Evolutionary conservation across 2,329 filamentous ascomycete species (phyloP).

Genomic region (Gnomoniopsis sp.): DNA sequence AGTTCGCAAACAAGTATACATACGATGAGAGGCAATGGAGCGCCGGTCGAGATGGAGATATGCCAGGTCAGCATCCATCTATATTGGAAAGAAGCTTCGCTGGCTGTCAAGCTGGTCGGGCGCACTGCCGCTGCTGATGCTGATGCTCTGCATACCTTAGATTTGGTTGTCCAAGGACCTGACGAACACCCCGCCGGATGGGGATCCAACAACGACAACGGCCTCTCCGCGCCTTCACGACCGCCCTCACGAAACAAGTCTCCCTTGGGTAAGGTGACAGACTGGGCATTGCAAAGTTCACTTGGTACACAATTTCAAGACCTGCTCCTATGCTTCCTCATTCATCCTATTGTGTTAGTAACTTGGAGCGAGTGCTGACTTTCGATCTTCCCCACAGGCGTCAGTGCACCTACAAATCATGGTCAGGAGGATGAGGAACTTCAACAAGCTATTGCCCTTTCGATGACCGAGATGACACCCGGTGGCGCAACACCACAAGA

Average conservation of each 20-base stretch:
- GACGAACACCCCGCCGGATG: constrained; percentile 10
- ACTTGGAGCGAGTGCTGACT: constrained; percentile 15
- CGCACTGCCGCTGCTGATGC: background rate
- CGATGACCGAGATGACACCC: constrained; percentile 32
- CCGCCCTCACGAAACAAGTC: constrained; percentile 61
- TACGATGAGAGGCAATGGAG: constrained; percentile 56
- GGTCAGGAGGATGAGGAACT: constrained; percentile 54
- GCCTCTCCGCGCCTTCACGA: constrained; percentile 51
- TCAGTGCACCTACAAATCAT: constrained; percentile 25
- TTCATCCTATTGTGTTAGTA: constrained; percentile 14
- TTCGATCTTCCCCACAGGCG: constrained; percentile 7
- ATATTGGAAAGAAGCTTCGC: background rate
- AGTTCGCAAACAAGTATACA: constrained; percentile 47
- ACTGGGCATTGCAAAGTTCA: constrained; percentile 41
- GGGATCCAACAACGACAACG: background rate
- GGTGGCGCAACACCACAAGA: constrained; percentile 45
- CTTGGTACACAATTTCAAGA: constrained; percentile 33
- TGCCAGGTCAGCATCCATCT: background rate
- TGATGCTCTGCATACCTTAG: background rate
- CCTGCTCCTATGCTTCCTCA: background rate
- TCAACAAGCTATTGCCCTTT: constrained; percentile 16
- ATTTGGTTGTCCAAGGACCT: constrained; percentile 14
- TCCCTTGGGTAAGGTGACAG: constrained; percentile 49
- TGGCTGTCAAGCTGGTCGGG: background rate
- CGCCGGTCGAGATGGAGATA: constrained; percentile 48